Conservation (phyloP, 805 yeast species). For the Yarrowia deformans region DNA sequence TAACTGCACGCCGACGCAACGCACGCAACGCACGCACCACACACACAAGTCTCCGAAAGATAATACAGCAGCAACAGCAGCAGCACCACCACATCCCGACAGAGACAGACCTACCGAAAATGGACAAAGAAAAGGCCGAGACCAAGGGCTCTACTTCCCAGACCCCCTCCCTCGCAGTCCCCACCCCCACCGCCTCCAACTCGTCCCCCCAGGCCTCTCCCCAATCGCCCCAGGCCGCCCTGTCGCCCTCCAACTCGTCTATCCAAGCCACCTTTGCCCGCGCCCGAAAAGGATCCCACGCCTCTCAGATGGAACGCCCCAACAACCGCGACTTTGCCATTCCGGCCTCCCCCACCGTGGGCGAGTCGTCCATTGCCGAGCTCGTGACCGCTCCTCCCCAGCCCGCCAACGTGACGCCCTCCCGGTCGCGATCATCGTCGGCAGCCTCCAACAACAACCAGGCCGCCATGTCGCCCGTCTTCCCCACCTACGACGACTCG, state of each 20-base stretch:
- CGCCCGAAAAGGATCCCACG: slow-evolving; percentile 34
- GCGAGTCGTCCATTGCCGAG: slow-evolving; percentile 35
- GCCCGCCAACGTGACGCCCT: slow-evolving; percentile 20
- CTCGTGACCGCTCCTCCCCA: slow-evolving; percentile 17
- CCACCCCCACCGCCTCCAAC: not conserved
- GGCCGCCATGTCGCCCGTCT: slow-evolving; percentile 37
- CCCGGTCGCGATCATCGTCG: slow-evolving; percentile 27
- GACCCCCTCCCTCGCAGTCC: slow-evolving; percentile 7
- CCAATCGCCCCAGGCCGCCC: slow-evolving; percentile 18
- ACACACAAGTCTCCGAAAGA: not conserved
- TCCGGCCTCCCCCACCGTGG: slow-evolving; percentile 29
- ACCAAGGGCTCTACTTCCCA: not conserved
- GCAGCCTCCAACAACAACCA: slow-evolving; percentile 29
- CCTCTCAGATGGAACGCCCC: slow-evolving; percentile 38
- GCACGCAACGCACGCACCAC: too few relatives aligned
- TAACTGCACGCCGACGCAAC: too few relatives aligned
- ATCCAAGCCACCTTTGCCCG: slow-evolving; percentile 40
- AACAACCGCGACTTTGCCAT: slow-evolving; percentile 33
- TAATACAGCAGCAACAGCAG: too few relatives aligned
- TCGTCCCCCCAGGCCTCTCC: slow-evolving; percentile 17
- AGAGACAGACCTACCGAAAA: not conserved
- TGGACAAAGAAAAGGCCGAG: slow-evolving; percentile 30
- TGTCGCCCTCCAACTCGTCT: slow-evolving; percentile 35
- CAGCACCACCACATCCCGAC: not conserved
- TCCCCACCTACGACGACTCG: slow-evolving; percentile 22